Conservation (phyloP, 2,329 filamentous ascomycete genomes). For the Macroventuria anomochaeta region DNA sequence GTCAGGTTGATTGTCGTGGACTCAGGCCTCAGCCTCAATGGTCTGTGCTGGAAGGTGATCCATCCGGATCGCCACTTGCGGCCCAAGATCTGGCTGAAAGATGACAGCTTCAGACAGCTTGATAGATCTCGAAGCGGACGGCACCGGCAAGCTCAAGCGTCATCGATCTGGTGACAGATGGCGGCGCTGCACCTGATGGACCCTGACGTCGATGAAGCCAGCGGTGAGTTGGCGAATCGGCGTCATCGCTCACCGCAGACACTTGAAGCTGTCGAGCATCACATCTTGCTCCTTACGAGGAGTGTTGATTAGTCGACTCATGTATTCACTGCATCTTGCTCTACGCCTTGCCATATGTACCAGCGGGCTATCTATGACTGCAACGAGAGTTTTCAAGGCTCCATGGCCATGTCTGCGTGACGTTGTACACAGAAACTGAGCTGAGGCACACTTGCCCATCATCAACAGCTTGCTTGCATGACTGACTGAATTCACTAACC, state of each 20-base stretch:
- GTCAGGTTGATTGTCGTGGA: constrained; percentile 1
- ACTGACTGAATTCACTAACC: not conserved
- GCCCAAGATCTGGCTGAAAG: constrained; percentile 1
- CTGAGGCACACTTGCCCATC: not conserved
- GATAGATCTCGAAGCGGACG: not conserved
- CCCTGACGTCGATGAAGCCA: constrained; percentile 8
- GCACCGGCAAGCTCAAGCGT: not conserved
- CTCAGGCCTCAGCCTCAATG: constrained; percentile 14
- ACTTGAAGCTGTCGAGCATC: not conserved
- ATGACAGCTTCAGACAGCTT: not conserved
- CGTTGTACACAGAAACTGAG: not conserved
- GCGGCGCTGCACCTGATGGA: not conserved
- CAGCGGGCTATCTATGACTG: too few species aligned
- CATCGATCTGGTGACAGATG: constrained; percentile 3
- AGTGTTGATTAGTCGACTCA: not conserved
- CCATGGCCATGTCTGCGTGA: not conserved
- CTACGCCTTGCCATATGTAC: not conserved
- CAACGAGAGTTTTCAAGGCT: not conserved
- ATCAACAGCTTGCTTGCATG: not conserved
- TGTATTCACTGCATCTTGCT: not conserved
- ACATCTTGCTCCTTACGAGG: not conserved
- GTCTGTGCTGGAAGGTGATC: constrained; percentile 9
- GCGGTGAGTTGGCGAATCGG: constrained; percentile 1
- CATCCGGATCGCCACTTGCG: constrained; percentile 12
- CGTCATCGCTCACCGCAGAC: constrained; percentile 2